phyloP scores from a whole-genome alignment of 129 eudicot genomes.

The Kitagawia praeruptora region DNA sequence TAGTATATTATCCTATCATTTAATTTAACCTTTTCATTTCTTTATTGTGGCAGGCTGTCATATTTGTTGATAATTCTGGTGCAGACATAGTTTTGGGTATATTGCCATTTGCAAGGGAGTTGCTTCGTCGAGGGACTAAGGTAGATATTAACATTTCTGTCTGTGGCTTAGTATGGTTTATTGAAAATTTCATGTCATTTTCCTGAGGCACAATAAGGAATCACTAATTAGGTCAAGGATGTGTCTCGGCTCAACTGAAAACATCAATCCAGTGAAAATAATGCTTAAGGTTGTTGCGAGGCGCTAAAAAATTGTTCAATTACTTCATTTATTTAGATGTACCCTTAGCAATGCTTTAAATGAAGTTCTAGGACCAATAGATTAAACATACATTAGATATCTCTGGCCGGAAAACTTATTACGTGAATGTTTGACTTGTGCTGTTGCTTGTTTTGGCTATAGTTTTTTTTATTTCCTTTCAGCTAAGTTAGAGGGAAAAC shows the following conservation, averaged over 20 bases:
- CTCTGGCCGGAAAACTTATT: background rate
- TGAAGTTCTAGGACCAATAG: background rate
- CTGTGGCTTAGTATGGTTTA: background rate
- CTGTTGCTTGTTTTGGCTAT: background rate
- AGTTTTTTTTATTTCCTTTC: background rate
- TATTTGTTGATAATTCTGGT: slow-evolving; percentile 96
- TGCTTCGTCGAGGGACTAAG: slow-evolving; percentile 80
- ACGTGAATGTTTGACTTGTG: background rate
- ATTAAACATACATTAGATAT: background rate
- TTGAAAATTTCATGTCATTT: background rate
- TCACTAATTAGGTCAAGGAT: background rate
- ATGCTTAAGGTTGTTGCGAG: background rate
- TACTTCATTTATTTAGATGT: background rate
- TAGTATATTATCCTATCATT: background rate
- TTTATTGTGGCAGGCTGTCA: slow-evolving; percentile 62
- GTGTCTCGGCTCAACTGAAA: background rate
- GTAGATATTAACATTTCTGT: slow-evolving; percentile 25
- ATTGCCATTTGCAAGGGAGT: slow-evolving; percentile 93
- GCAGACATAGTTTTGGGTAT: slow-evolving; percentile 95
- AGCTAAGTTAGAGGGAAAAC: background rate
- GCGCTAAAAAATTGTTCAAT: background rate
- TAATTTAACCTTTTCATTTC: slow-evolving; percentile 16
- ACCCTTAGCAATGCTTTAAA: background rate
- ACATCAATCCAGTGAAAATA: background rate
- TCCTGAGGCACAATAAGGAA: background rate